phyloP scores from a whole-genome alignment of 2,329 filamentous ascomycete species.

The Setomelanomma holmii region DNA sequence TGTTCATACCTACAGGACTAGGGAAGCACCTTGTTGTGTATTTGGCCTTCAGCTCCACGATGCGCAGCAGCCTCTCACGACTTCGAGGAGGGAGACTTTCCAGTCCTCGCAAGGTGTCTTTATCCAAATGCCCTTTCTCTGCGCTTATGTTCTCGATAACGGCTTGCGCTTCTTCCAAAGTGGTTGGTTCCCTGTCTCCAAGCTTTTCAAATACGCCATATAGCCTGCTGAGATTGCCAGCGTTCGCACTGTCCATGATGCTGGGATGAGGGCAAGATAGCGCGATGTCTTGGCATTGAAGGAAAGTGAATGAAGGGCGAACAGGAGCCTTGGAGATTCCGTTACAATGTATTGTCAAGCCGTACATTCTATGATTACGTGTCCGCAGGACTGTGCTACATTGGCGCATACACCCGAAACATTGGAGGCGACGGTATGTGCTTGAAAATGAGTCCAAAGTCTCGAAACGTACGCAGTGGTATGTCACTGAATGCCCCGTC shows the following conservation, averaged over 20 bases:
- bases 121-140: slow-evolving; percentile 25
- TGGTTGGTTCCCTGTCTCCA: slow-evolving; percentile 22
- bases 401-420: neutral
- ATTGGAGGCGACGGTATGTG: neutral
- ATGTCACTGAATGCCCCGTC: no score
- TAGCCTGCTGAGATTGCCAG: neutral
- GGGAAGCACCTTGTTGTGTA: slow-evolving; percentile 19
- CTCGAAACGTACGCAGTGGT: no score
- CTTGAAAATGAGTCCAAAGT: neutral
- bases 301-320: no score
- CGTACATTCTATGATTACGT: no score
- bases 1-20: neutral
- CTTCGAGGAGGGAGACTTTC: slow-evolving; percentile 3
- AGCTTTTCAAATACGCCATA: slow-evolving; percentile 3
- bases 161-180: slow-evolving; percentile 15
- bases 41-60: slow-evolving; percentile 17
- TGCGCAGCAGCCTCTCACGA: slow-evolving; percentile 9
- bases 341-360: no score
- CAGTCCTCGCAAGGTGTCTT: slow-evolving; percentile 14
- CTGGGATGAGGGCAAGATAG: no score
- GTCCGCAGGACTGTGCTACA: neutral
- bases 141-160: slow-evolving; percentile 19
- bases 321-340: no score
- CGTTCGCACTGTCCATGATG: neutral
- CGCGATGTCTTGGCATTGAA: no score